phyloP scores from a whole-genome alignment of 1,139 yeast species.

The Debaryomycetaceae sp. region DNA sequence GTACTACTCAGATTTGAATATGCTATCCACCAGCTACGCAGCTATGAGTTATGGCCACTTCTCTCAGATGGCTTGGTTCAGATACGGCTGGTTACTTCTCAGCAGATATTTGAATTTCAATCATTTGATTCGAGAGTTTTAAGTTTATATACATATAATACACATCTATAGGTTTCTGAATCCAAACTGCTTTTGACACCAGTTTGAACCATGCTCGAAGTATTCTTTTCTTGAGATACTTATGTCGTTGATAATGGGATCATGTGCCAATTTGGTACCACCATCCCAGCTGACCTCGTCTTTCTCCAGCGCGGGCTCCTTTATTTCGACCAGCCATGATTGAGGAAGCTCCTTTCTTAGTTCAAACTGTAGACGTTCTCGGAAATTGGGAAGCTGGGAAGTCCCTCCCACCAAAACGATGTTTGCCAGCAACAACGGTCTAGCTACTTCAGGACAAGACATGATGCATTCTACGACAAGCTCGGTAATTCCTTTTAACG shows the following conservation, averaged over 20 bases:
- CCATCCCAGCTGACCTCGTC: constrained; percentile 42
- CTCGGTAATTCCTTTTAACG: constrained; percentile 69
- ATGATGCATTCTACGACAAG: constrained; percentile 68
- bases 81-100: constrained; percentile 81
- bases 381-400: constrained; percentile 65
- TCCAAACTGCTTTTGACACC: constrained; percentile 76
- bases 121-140: constrained; percentile 45
- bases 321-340: constrained; percentile 59
- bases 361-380: constrained; percentile 55
- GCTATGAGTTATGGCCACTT: constrained; percentile 84
- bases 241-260: constrained; percentile 51
- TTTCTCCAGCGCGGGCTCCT: constrained; percentile 11
- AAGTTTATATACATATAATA: background rate
- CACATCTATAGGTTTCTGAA: constrained; percentile 37
- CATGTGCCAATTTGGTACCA: constrained; percentile 47
- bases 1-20: constrained; percentile 53
- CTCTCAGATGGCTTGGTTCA: constrained; percentile 94
- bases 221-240: constrained; percentile 75
- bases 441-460: constrained; percentile 67
- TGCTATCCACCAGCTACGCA: constrained; percentile 56
- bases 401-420: constrained; percentile 83
- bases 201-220: constrained; percentile 79
- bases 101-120: constrained; percentile 77
- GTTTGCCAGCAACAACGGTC: constrained; percentile 78
- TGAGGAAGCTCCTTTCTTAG: constrained; percentile 64